A percentile compares a stretch with the other conserved stretches of the same genome.
Evolutionary conservation across 2,329 filamentous ascomycete genomes (phyloP).

Genomic region (Fusarium secorum): DNA sequence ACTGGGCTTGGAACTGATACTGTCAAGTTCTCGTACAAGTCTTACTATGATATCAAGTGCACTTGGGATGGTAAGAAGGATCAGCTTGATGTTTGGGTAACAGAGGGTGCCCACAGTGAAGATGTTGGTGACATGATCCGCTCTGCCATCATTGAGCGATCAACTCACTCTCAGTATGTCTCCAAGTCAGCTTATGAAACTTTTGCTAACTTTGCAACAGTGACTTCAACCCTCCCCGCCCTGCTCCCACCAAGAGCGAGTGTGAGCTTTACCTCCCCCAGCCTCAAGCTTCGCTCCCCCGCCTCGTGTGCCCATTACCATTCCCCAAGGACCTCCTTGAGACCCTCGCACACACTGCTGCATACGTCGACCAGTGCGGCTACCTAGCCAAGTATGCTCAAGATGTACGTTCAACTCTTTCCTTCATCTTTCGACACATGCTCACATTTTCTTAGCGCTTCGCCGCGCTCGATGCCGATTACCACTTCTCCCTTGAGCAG

Average conservation of each 20-base stretch:
- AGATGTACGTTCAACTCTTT: neutral
- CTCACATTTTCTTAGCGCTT: neutral
- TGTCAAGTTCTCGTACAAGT: constrained; percentile 14
- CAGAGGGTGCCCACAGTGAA: neutral
- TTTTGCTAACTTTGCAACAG: neutral
- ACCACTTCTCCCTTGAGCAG: neutral
- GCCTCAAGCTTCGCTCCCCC: constrained; percentile 10
- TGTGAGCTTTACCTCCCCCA: constrained; percentile 25
- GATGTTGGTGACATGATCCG: constrained; percentile 12
- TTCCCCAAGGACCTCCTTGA: constrained; percentile 24
- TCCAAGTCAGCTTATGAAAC: accelerated
- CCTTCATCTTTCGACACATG: accelerated
- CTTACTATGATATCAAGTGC: constrained; percentile 24
- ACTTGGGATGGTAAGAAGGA: constrained; percentile 23
- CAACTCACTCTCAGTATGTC: constrained; percentile 11
- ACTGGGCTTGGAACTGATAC: neutral
- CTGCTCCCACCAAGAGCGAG: neutral
- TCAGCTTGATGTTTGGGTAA: constrained; percentile 17
- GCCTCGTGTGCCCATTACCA: constrained; percentile 4
- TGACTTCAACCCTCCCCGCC: neutral
- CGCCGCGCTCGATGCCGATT: neutral
- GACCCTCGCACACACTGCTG: constrained; percentile 12
- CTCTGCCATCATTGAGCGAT: constrained; percentile 13
- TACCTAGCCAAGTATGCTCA: constrained; percentile 32
- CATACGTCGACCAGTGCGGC: constrained; percentile 26